These are phyloP conservation scores for Botrytis fragariae DNA, from an alignment of 2,329 filamentous ascomycete genomes.

Conservation along the genomic window DNA sequence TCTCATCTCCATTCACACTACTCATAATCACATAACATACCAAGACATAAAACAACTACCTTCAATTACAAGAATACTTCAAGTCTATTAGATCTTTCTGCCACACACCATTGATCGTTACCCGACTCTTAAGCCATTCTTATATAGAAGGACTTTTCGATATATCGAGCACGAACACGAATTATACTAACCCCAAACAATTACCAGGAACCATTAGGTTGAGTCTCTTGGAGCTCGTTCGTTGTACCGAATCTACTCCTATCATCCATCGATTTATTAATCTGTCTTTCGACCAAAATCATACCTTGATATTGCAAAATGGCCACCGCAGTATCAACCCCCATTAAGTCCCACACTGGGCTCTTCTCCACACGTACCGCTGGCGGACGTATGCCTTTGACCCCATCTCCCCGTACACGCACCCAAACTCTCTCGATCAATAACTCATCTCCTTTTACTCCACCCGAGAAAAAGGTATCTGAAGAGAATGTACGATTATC, in stretches of 20 bases:
- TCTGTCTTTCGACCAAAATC: constrained; percentile 48
- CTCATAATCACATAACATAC: constrained; percentile 20
- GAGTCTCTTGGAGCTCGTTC: constrained; percentile 58
- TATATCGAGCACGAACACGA: constrained; percentile 48
- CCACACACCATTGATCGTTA: constrained; percentile 48
- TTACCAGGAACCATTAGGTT: constrained; percentile 57
- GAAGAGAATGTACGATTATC: constrained; percentile 50
- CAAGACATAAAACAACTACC: constrained; percentile 31
- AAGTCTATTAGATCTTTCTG: constrained; percentile 49
- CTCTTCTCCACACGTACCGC: constrained; percentile 91
- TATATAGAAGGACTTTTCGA: constrained; percentile 45
- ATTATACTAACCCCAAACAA: constrained; percentile 46
- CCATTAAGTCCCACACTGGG: constrained; percentile 90
- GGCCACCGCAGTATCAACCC: constrained; percentile 86
- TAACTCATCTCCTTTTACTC: constrained; percentile 71
- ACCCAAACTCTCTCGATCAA: constrained; percentile 51
- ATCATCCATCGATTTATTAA: constrained; percentile 48
- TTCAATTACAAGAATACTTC: constrained; percentile 29
- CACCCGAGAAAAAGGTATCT: constrained; percentile 58
- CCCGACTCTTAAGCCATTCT: constrained; percentile 46
- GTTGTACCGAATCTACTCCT: constrained; percentile 31
- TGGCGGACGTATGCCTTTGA: constrained; percentile 91
- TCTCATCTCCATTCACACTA: constrained; percentile 37
- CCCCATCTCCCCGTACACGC: constrained; percentile 77
- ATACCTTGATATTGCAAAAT: constrained; percentile 55